Evolutionary conservation across 2,329 filamentous ascomycete genomes (phyloP).

Genomic region (Diplodia sapinea): DNA sequence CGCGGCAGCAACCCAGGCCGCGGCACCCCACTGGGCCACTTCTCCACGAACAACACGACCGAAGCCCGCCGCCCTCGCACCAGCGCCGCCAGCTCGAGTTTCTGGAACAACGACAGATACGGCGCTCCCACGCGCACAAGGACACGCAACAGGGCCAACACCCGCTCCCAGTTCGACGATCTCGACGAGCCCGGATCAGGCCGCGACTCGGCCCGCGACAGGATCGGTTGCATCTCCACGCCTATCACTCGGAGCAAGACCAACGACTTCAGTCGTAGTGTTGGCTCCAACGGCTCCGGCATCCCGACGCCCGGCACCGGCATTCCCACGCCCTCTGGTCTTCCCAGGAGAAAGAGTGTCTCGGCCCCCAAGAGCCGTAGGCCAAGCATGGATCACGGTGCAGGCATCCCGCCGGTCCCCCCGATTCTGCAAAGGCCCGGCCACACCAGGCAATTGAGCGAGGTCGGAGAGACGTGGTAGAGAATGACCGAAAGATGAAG

Average conservation of each 20-base stretch:
- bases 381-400: conserved; percentile 43
- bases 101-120: conserved; percentile 15
- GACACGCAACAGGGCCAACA: conserved; percentile 26
- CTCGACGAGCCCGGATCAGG: conserved; percentile 6
- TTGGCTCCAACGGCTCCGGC: conserved; percentile 40
- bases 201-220: neutral
- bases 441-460: conserved; percentile 54
- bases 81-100: conserved; percentile 34
- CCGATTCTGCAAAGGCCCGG: neutral
- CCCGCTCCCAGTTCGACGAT: conserved; percentile 25
- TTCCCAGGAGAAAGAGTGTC: conserved; percentile 58
- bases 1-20: conserved; percentile 11
- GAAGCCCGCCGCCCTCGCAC: conserved; percentile 43
- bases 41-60: conserved; percentile 14
- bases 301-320: conserved; percentile 55
- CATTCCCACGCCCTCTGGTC: conserved; percentile 54
- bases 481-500: conserved; percentile 13
- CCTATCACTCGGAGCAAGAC: conserved; percentile 37
- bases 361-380: conserved; percentile 45
- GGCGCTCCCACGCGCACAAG: conserved; percentile 18
- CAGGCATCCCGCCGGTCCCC: conserved; percentile 6
- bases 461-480: conserved; percentile 65
- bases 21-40: conserved; percentile 22
- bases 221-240: conserved; percentile 41
- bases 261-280: conserved; percentile 60